Base-by-base conservation (phyloP, 2,329 filamentous ascomycete genomes). In the Beauveria sp. region DNA sequence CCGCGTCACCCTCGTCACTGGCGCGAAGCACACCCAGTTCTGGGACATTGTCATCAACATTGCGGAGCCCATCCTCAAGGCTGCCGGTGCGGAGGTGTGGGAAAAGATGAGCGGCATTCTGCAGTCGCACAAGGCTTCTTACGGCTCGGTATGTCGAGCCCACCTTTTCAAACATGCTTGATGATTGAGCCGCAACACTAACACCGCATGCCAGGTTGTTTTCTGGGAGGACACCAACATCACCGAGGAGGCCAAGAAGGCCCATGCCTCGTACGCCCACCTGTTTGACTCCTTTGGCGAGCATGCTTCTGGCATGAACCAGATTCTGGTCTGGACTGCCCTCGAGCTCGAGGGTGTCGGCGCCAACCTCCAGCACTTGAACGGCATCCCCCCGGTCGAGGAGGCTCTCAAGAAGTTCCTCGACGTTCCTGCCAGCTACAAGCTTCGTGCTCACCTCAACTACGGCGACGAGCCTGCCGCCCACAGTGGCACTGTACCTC, bases 321-420 rank as follows among this genome's bases (percentile, higher is more conserved):
- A 96, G 79, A 89, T 84, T 76, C 79, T 85, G 66, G 72, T 91
- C 67, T 96, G 92, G 92, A 87, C 87, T 20, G 89, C 87, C 4
- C 84, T 96, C 61, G 89, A 92, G 77, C 81, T 87, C 63, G 91
- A 94, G 72, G 91, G 92, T 34, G 84, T 96, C 61, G 91, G 91
- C 66, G 89, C 88, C 72, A 96, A 92, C 81, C 82, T 96, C 58
- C 92, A 96, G 81, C 92, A 96, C 79, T 96, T 96, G 81, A 94
- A 91, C 83, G 91, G 91, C 22, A 75, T 96, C 62, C 84, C 96
- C 67, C 41, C 58, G 6, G 58, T 60, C 18, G 58, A 60, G 51
- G 58, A 60, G 41, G 58, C 58, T 7, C 26, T 60, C 50, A 60
- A 60, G 50, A 60, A 60, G 58, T 89, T 96, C 76, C 80, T 81